phyloP scores from a whole-genome alignment of 2,329 filamentous ascomycete genomes.

The Penicillium sp. region DNA sequence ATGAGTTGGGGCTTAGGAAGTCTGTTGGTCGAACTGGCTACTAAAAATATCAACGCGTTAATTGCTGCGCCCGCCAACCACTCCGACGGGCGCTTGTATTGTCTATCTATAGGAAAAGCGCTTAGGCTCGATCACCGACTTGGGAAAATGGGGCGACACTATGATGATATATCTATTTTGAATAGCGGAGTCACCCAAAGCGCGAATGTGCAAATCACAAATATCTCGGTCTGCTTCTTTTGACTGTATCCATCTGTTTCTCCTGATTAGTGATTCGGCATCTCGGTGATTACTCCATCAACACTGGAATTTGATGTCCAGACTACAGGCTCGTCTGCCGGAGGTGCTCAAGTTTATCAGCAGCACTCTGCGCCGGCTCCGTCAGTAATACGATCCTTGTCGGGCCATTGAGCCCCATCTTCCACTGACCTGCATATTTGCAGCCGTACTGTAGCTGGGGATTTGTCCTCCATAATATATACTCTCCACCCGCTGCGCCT shows the following conservation, averaged over 20 bases:
- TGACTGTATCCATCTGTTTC: no score
- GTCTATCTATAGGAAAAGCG: neutral
- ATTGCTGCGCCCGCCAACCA: neutral
- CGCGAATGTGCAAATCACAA: neutral
- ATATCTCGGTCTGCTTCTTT: no score
- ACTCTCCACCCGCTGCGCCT: constrained; percentile 36
- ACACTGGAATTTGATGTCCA: neutral
- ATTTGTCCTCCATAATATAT: constrained; percentile 37
- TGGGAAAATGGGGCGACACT: neutral
- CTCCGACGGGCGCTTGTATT: neutral
- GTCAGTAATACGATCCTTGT: constrained; percentile 11
- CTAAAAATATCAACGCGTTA: neutral
- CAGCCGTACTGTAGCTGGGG: constrained; percentile 36
- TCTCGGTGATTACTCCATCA: neutral
- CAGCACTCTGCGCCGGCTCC: constrained; percentile 34
- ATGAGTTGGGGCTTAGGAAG: neutral
- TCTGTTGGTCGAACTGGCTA: neutral
- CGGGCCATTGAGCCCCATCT: neutral
- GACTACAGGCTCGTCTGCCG: constrained; percentile 20
- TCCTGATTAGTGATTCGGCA: no score
- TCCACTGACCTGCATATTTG: constrained; percentile 40
- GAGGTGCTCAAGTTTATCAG: constrained; percentile 38
- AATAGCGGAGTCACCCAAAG: neutral
- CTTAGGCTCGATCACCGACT: neutral
- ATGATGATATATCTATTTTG: neutral